Percentiles rank a stretch among this genome's conserved stretches.
phyloP scores from a whole-genome alignment of 2,329 filamentous ascomycete species.

The Ascocoryne sarcoides region DNA sequence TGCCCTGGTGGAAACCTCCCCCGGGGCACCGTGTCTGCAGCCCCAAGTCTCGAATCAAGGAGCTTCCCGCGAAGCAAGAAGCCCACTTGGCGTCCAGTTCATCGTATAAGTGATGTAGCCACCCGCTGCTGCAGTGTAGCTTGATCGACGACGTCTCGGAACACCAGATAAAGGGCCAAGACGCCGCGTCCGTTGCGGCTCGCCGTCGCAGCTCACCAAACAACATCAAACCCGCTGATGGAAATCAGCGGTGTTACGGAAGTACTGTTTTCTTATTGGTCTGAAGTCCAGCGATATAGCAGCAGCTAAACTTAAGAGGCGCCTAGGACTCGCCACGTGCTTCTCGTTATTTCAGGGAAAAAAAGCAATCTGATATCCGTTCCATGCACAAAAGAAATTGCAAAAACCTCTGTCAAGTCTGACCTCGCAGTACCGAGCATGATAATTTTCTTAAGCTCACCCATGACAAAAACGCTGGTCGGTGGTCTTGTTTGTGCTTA shows the following conservation, averaged over 20 bases:
- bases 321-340: not conserved
- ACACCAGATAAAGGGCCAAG: slow-evolving; percentile 12
- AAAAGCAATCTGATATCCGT: slow-evolving; percentile 2
- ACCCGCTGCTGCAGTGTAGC: slow-evolving; percentile 24
- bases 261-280: not conserved
- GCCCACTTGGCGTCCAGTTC: slow-evolving; percentile 12
- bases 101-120: slow-evolving; percentile 21
- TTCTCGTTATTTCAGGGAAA: slow-evolving; percentile 16
- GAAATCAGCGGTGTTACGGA: not conserved
- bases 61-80: slow-evolving; percentile 14
- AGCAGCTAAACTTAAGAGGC: not conserved
- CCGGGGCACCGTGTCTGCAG: slow-evolving; percentile 7
- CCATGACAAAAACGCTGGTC: not conserved
- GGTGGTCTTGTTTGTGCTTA: slow-evolving; percentile 8
- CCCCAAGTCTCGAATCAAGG: slow-evolving; percentile 19
- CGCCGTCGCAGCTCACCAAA: not conserved
- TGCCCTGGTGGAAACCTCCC: slow-evolving; percentile 2
- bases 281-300: not conserved
- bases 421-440: not conserved
- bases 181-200: not conserved
- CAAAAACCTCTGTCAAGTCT: not conserved
- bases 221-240: not conserved
- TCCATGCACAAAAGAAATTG: no score
- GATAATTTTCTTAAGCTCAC: not conserved
- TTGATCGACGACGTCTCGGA: slow-evolving; percentile 18